Evolutionary conservation across 202 grass and related monocot species (phyloP).

Genomic region (Bolboschoenoplectus hybrid): DNA sequence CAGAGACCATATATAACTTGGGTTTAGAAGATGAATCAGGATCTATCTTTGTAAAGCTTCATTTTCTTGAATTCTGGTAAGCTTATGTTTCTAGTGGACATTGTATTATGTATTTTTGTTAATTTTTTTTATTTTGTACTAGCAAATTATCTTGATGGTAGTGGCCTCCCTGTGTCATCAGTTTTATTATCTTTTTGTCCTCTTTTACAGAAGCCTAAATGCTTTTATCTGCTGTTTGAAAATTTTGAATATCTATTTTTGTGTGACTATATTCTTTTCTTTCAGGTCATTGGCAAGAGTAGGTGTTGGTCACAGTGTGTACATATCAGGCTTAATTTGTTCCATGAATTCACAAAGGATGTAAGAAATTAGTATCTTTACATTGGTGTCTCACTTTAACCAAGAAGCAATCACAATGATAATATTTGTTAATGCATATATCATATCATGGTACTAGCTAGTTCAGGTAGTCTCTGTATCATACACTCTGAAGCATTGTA

Average conservation of each 20-base stretch:
- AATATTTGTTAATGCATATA: neutral
- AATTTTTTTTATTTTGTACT: neutral
- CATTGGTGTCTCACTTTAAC: conserved; percentile 26
- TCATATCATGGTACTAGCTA: neutral
- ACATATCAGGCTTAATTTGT: conserved; percentile 74
- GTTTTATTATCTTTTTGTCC: neutral
- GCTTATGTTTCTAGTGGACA: conserved; percentile 28
- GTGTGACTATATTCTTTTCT: conserved; percentile 35
- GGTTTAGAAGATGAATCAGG: conserved; percentile 79
- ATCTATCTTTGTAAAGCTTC: conserved; percentile 63
- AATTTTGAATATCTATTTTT: conserved; percentile 35
- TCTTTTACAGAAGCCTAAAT: neutral
- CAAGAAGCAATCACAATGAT: neutral
- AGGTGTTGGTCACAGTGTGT: conserved; percentile 78
- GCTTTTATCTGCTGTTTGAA: neutral
- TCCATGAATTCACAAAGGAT: conserved; percentile 53
- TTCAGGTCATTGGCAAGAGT: conserved; percentile 91
- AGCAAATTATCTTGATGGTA: neutral
- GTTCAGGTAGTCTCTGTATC: neutral
- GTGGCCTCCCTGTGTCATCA: neutral
- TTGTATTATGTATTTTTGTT: conserved; percentile 20
- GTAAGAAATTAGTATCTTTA: conserved; percentile 54
- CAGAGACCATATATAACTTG: conserved; percentile 61
- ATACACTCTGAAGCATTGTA: neutral
- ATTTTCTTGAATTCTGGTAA: conserved; percentile 74